Evolutionary conservation across 2,329 filamentous ascomycete genomes (phyloP).

Genomic region (Diplodia intermedia): DNA sequence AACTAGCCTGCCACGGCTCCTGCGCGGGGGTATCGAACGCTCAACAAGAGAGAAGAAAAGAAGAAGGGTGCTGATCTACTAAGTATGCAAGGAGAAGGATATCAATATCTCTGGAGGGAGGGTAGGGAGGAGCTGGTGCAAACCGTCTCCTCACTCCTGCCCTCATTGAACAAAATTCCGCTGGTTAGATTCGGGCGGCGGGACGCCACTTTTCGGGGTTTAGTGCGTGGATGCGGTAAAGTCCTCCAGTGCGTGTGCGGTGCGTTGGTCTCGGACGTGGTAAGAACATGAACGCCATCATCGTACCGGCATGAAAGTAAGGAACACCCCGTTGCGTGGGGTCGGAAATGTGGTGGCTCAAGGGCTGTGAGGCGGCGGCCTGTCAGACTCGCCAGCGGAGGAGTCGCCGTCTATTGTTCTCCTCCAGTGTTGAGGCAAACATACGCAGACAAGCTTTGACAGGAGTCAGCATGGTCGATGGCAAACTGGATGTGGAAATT

Average conservation of each 20-base stretch:
- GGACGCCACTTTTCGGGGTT: constrained; percentile 6
- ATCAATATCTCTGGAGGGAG: not conserved
- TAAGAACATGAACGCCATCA: constrained; percentile 31
- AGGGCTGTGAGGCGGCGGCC: constrained; percentile 15
- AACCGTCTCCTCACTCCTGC: not conserved
- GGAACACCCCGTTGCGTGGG: not conserved
- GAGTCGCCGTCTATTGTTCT: constrained; percentile 91
- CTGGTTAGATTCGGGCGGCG: not conserved
- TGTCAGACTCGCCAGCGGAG: constrained; percentile 12
- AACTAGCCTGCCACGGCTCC: constrained; percentile 13
- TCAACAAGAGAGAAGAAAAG: constrained; percentile 19
- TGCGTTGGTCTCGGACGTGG: not conserved
- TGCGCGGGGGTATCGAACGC: constrained; percentile 28
- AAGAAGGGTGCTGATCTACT: constrained; percentile 5
- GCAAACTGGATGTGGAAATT: not conserved
- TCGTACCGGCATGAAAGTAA: constrained; percentile 29
- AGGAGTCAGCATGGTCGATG: constrained; percentile 20
- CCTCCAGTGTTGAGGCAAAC: constrained; percentile 92
- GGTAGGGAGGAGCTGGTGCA: not conserved
- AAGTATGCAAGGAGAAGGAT: constrained; percentile 11
- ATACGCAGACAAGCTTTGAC: constrained; percentile 80
- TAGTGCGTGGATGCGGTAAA: not conserved
- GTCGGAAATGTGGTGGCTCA: not conserved
- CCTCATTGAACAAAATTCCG: not conserved
- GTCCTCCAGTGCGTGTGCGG: not conserved